These are phyloP conservation scores for Pythium aquatile DNA, from an alignment of 352 stramenopile genomes.

Conservation along the genomic window DNA sequence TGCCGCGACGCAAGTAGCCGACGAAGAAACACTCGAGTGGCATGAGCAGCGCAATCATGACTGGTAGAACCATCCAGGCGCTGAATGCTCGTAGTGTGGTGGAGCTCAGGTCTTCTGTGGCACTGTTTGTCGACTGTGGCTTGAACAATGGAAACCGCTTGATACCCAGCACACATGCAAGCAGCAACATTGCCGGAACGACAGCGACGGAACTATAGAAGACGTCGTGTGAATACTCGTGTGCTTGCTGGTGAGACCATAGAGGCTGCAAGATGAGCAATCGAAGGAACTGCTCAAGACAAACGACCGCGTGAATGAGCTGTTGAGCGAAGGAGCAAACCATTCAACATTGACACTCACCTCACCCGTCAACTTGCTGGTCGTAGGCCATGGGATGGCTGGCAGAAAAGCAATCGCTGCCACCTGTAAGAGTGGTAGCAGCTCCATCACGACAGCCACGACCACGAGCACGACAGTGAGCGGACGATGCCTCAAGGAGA, in stretches of 20 bases:
- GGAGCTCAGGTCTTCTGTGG: slow-evolving; percentile 49
- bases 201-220: slow-evolving; percentile 46
- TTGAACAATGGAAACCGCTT: slow-evolving; percentile 70
- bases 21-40: slow-evolving; percentile 57
- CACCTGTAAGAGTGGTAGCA: slow-evolving; percentile 50
- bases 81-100: slow-evolving; percentile 52
- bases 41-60: slow-evolving; percentile 53
- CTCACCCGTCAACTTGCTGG: slow-evolving; percentile 32
- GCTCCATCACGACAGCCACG: slow-evolving; percentile 36
- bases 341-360: slow-evolving; percentile 10
- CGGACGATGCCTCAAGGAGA: slow-evolving; percentile 25
- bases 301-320: not conserved
- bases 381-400: slow-evolving; percentile 45
- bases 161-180: slow-evolving; percentile 34
- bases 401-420: slow-evolving; percentile 49
- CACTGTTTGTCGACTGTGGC: slow-evolving; percentile 42
- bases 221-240: slow-evolving; percentile 30
- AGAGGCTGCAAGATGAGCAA: slow-evolving; percentile 45
- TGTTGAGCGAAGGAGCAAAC: not conserved
- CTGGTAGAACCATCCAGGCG: slow-evolving; percentile 43
- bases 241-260: slow-evolving; percentile 43
- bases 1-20: slow-evolving; percentile 33
- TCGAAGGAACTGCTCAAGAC: slow-evolving; percentile 28
- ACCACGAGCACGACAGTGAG: slow-evolving; percentile 37
- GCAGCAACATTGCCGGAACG: slow-evolving; percentile 35